Conservation (phyloP, 768 basidiomycete species). For the Agaricus subrufescens region DNA sequence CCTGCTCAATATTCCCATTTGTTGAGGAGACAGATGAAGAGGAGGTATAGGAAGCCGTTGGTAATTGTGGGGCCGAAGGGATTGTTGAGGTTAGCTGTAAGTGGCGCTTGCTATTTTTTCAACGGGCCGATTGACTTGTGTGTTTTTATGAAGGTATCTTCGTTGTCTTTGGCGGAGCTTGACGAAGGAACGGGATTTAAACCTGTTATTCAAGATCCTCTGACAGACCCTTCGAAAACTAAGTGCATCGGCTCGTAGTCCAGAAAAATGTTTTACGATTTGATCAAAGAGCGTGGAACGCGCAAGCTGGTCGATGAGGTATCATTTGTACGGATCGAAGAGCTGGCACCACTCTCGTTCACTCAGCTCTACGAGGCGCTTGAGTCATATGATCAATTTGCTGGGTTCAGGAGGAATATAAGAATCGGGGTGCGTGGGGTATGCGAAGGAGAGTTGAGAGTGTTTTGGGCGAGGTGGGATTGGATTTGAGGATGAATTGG, state of each 20-base stretch:
- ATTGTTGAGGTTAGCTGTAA: conserved; percentile 10
- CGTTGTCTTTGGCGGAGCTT: conserved; percentile 63
- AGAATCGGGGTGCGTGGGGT: conserved; percentile 81
- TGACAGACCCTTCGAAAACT: conserved; percentile 30
- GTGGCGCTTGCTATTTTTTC: conserved; percentile 67
- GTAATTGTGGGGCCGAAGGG: conserved; percentile 85
- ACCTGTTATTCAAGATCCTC: conserved; percentile 58
- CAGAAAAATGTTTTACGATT: conserved; percentile 88
- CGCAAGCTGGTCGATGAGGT: conserved; percentile 44
- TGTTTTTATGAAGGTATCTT: conserved; percentile 51
- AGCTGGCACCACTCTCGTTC: conserved; percentile 88
- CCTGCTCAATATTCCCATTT: conserved; percentile 93
- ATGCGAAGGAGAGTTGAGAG: conserved; percentile 56
- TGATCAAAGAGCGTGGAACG: conserved; percentile 62
- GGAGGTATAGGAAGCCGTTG: conserved; percentile 85
- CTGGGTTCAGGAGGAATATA: conserved; percentile 87
- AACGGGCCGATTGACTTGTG: background rate
- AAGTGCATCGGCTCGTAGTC: conserved; percentile 69
- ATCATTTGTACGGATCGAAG: conserved; percentile 77
- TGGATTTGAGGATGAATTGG: conserved; percentile 15
- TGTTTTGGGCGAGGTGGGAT: conserved; percentile 40
- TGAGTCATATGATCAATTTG: conserved; percentile 35
- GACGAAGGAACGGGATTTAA: conserved; percentile 56
- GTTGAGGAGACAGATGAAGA: conserved; percentile 76
- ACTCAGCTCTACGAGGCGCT: conserved; percentile 41